phyloP scores from a whole-genome alignment of 441 rosid species.

The Eutrema salsugineum region DNA sequence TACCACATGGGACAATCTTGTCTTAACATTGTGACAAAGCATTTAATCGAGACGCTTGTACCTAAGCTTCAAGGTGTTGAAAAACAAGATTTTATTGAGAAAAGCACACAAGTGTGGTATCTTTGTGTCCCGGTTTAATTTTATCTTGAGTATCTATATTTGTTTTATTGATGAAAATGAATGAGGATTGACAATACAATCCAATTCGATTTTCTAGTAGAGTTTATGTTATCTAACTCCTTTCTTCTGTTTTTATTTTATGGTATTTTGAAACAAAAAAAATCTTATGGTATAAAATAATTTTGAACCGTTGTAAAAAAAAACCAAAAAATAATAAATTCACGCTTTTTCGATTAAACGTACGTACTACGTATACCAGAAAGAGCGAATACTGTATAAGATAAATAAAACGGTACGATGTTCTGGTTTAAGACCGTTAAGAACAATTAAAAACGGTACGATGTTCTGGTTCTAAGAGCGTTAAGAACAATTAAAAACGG shows the following conservation, averaged over 20 bases:
- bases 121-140: conserved; percentile 26
- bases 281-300: not conserved
- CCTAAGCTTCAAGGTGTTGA: conserved; percentile 5
- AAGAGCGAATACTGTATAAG: no score
- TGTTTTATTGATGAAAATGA: not conserved
- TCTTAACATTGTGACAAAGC: conserved; percentile 8
- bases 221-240: not conserved
- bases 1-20: conserved; percentile 23
- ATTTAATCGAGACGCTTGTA: not conserved
- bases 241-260: not conserved
- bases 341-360: not conserved
- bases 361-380: no score
- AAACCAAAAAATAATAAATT: not conserved
- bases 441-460: no score
- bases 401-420: no score
- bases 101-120: conserved; percentile 11
- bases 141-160: not conserved
- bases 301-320: not conserved
- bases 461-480: no score
- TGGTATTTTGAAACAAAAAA: no score
- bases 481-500: no score
- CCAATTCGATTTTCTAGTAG: not conserved
- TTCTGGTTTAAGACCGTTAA: no score
- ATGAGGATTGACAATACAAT: not conserved
- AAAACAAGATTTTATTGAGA: not conserved